Evolutionary conservation across 768 basidiomycete genomes (phyloP).

Genomic region (Dioszegia crocea): DNA sequence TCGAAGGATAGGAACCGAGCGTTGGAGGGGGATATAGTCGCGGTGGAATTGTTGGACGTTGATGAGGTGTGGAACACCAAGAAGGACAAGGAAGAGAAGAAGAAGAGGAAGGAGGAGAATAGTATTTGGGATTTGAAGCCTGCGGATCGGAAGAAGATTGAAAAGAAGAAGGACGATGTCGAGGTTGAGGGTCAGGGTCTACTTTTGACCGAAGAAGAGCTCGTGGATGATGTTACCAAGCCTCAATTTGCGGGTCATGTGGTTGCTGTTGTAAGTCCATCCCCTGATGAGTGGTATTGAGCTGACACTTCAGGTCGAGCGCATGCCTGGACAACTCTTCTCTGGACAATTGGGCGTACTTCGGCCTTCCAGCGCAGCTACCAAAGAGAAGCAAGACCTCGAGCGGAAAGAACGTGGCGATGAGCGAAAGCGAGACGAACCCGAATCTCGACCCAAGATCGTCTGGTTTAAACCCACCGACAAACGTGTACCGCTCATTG

Average conservation of each 20-base stretch:
- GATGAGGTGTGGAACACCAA: constrained; percentile 93
- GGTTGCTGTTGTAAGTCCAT: constrained; percentile 68
- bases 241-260: constrained; percentile 98
- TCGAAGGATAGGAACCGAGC: constrained; percentile 98
- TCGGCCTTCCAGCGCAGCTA: constrained; percentile 91
- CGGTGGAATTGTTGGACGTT: constrained; percentile 93
- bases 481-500: constrained; percentile 96
- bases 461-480: constrained; percentile 99
- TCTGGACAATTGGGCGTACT: constrained; percentile 93
- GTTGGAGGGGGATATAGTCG: constrained; percentile 93
- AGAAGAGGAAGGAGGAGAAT: constrained; percentile 99
- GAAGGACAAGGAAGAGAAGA: constrained; percentile 99
- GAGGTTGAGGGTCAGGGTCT: constrained; percentile 98
- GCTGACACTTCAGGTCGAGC: constrained; percentile 60
- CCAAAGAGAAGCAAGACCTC: constrained; percentile 97
- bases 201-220: constrained; percentile 95
- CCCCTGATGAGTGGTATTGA: not conserved
- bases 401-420: constrained; percentile 95
- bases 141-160: constrained; percentile 61
- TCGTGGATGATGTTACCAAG: constrained; percentile 97
- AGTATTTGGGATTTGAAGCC: constrained; percentile 80
- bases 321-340: constrained; percentile 98
- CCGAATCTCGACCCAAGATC: constrained; percentile 88
- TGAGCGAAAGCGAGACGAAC: constrained; percentile 72
- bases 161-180: constrained; percentile 99